Conservation (phyloP, 176 grass and related monocot species). For the Aegilops speltoides region DNA sequence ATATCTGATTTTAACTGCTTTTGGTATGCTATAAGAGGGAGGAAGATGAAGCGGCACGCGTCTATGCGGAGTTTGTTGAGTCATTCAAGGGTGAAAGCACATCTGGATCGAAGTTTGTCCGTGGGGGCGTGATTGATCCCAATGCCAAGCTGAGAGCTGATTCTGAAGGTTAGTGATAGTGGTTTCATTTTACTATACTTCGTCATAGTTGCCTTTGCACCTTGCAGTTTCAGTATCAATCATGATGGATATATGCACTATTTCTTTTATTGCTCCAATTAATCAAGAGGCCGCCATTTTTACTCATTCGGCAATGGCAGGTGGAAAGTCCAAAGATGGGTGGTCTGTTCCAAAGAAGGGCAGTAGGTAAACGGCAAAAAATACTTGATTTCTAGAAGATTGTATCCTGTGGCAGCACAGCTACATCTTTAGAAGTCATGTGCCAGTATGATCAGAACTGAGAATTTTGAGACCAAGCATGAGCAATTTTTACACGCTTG, state of each 20-base stretch:
- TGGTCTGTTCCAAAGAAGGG: constrained; percentile 99
- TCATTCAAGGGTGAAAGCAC: constrained; percentile 79
- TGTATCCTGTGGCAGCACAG: constrained; percentile 56
- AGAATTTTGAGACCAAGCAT: not conserved
- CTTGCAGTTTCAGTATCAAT: constrained; percentile 39
- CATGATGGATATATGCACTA: constrained; percentile 68
- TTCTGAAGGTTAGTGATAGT: constrained; percentile 68
- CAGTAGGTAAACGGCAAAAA: constrained; percentile 97
- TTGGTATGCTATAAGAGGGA: constrained; percentile 65
- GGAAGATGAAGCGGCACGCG: constrained; percentile 88
- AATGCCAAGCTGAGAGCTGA: constrained; percentile 79
- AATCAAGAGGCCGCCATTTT: constrained; percentile 86
- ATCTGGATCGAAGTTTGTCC: constrained; percentile 85
- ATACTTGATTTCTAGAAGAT: constrained; percentile 83
- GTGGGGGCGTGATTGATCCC: constrained; percentile 92
- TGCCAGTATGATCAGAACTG: constrained; percentile 35
- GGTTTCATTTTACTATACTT: constrained; percentile 26
- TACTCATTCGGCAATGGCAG: constrained; percentile 92
- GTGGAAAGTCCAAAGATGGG: constrained; percentile 99
- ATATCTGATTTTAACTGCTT: constrained; percentile 26
- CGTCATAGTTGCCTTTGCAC: not conserved
- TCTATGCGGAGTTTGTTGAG: constrained; percentile 91
- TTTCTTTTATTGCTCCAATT: constrained; percentile 80
- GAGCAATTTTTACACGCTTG: not conserved
- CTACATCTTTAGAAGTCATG: constrained; percentile 39